A percentile compares a stretch with the other conserved stretches of the same genome.
These are phyloP conservation scores for Paulownia fortunei DNA, from an alignment of 257 asterid species.

Conservation along the genomic window DNA sequence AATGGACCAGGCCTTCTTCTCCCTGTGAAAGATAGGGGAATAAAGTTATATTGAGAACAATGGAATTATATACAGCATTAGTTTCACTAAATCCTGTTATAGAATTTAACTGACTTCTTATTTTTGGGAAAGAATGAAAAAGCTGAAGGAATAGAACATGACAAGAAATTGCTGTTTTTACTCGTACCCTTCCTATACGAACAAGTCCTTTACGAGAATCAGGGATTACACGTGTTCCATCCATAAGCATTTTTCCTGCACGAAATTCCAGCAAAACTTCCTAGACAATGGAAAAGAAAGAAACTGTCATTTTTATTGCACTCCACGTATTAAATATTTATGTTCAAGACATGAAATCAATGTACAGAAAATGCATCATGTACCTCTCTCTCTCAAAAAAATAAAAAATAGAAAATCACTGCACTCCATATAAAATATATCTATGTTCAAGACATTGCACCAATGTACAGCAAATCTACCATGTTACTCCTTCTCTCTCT, in stretches of 20 bases:
- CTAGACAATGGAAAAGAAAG: slow-evolving; percentile 46
- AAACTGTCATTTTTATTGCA: slow-evolving; percentile 11
- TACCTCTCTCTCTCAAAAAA: background rate
- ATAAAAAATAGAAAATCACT: background rate
- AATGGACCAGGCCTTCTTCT: slow-evolving; percentile 86
- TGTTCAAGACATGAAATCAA: background rate
- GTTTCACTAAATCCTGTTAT: slow-evolving; percentile 16
- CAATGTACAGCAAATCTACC: background rate
- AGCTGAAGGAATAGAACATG: slow-evolving; percentile 1
- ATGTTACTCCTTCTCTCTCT: background rate
- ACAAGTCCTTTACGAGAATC: slow-evolving; percentile 93
- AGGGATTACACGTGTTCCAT: slow-evolving; percentile 78
- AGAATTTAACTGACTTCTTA: background rate
- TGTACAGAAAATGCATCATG: background rate
- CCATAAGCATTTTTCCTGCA: slow-evolving; percentile 95
- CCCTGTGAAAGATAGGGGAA: slow-evolving; percentile 56
- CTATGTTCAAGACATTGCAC: background rate
- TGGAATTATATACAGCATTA: background rate
- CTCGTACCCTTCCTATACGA: slow-evolving; percentile 89
- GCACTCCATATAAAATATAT: background rate
- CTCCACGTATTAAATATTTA: background rate
- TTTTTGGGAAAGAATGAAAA: background rate
- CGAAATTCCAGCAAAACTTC: slow-evolving; percentile 80
- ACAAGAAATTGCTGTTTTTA: background rate
- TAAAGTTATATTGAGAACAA: slow-evolving; percentile 5